These are phyloP conservation scores for Termitomyces sp. DNA, from an alignment of 768 basidiomycete species.

Conservation along the genomic window DNA sequence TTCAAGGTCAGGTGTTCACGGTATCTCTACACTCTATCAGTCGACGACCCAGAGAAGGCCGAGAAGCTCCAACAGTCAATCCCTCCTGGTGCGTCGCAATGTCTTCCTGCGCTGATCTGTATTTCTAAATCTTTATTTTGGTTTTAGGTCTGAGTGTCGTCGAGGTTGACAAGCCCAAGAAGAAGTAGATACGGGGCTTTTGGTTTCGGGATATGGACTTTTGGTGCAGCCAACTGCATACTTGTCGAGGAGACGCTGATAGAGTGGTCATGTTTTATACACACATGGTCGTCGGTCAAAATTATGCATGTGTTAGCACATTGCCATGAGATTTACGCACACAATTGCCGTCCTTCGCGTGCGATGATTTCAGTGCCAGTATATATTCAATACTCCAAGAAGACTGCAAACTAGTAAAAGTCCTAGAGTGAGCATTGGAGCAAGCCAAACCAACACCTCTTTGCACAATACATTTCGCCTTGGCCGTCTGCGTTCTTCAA, in stretches of 20 bases:
- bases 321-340: constrained; percentile 16
- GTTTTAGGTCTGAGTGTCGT: constrained; percentile 80
- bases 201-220: constrained; percentile 50
- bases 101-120: not conserved
- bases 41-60: constrained; percentile 97
- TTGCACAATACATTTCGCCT: constrained; percentile 16
- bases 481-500: constrained; percentile 8
- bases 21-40: constrained; percentile 94
- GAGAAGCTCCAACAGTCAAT: constrained; percentile 95
- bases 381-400: constrained; percentile 15
- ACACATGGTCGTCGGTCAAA: constrained; percentile 21
- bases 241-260: constrained; percentile 10
- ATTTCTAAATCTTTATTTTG: not conserved
- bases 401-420: constrained; percentile 15
- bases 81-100: constrained; percentile 79
- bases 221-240: constrained; percentile 15
- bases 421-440: constrained; percentile 16
- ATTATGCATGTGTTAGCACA: constrained; percentile 26
- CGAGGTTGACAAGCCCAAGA: constrained; percentile 86
- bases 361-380: constrained; percentile 1
- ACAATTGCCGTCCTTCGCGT: constrained; percentile 1
- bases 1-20: constrained; percentile 98
- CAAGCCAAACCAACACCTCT: constrained; percentile 9
- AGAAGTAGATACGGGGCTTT: constrained; percentile 32
- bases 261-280: constrained; percentile 12